phyloP scores from a whole-genome alignment of 1,139 yeast species.

The Yamadazyma conglobata region DNA sequence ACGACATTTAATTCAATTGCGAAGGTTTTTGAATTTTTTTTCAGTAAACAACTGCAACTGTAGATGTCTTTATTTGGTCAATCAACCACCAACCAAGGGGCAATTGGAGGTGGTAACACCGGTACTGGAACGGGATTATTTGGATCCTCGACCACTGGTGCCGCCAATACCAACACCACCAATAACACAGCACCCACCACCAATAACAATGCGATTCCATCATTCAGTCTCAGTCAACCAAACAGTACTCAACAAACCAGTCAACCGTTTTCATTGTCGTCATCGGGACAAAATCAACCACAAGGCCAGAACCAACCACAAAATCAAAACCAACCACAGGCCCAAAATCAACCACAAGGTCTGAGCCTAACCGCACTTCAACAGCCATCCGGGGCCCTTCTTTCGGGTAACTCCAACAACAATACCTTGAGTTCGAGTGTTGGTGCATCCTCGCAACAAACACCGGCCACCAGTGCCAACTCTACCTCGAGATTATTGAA shows the following conservation, averaged over 20 bases:
- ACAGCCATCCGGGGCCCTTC: constrained; percentile 1
- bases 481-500: constrained; percentile 27
- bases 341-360: constrained; percentile 2
- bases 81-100: constrained; percentile 7
- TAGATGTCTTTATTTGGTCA: constrained; percentile 18
- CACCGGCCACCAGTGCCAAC: constrained; percentile 6
- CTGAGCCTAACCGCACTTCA: not conserved
- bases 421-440: not conserved
- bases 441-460: constrained; percentile 2
- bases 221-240: constrained; percentile 14
- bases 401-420: not conserved
- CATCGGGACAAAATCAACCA: not conserved
- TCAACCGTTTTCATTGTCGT: constrained; percentile 1
- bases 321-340: not conserved
- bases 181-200: not conserved
- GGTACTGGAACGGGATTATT: constrained; percentile 7
- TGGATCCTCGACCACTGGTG: constrained; percentile 6
- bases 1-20: not conserved
- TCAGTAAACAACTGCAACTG: constrained; percentile 7
- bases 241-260: constrained; percentile 4
- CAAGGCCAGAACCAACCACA: constrained; percentile 2
- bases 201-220: constrained; percentile 4
- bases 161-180: constrained; percentile 3
- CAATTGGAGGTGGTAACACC: constrained; percentile 6
- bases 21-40: constrained; percentile 3